These are phyloP conservation scores for Aureobasidium sp. DNA, from an alignment of 2,329 filamentous ascomycete genomes.

Conservation along the genomic window DNA sequence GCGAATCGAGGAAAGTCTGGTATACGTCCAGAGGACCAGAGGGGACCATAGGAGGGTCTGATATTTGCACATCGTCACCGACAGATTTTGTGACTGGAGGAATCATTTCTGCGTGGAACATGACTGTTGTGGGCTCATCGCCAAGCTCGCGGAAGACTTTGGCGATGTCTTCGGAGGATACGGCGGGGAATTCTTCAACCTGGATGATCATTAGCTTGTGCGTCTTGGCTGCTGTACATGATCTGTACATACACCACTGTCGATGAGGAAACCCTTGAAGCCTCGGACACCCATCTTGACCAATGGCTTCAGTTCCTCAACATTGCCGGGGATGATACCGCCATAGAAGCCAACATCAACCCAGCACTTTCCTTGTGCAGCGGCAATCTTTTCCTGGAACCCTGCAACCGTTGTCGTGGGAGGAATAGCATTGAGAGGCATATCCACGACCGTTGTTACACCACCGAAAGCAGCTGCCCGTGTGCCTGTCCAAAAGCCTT, in stretches of 20 bases:
- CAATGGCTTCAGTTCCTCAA: slow-evolving; percentile 67
- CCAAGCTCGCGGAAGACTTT: slow-evolving; percentile 76
- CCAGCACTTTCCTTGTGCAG: slow-evolving; percentile 85
- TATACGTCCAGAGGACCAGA: slow-evolving; percentile 70
- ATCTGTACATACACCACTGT: slow-evolving; percentile 69
- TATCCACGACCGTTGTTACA: slow-evolving; percentile 94
- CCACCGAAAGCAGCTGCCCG: slow-evolving; percentile 89
- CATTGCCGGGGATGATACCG: slow-evolving; percentile 86
- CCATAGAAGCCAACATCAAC: slow-evolving; percentile 99
- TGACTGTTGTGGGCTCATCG: slow-evolving; percentile 77
- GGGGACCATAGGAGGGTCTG: slow-evolving; percentile 60
- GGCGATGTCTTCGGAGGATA: slow-evolving; percentile 71
- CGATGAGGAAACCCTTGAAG: slow-evolving; percentile 97
- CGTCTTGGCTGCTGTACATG: neutral
- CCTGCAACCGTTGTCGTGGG: slow-evolving; percentile 84
- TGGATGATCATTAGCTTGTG: slow-evolving; percentile 33
- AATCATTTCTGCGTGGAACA: slow-evolving; percentile 99
- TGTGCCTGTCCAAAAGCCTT: slow-evolving; percentile 93
- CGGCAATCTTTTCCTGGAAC: slow-evolving; percentile 76
- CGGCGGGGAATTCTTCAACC: slow-evolving; percentile 93
- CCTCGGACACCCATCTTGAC: slow-evolving; percentile 82
- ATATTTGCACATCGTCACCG: slow-evolving; percentile 66
- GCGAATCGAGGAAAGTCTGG: slow-evolving; percentile 83
- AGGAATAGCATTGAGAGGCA: slow-evolving; percentile 95
- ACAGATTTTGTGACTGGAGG: slow-evolving; percentile 77